These are phyloP conservation scores for Garcia nutans DNA, from an alignment of 345 rosid species.

Conservation along the genomic window DNA sequence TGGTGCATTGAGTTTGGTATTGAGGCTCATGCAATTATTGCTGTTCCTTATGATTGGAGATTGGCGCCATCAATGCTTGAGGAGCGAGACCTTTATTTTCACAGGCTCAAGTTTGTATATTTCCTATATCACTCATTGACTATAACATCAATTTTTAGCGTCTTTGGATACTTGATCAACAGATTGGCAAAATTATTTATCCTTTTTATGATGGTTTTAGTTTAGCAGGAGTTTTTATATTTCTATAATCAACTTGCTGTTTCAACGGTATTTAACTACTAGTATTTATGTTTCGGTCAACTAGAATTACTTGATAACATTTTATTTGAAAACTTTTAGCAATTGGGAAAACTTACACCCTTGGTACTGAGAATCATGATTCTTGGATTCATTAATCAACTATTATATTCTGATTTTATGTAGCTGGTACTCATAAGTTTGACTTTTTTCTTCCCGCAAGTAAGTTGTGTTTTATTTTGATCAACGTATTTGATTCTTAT, in stretches of 20 bases:
- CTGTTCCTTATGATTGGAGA: constrained; percentile 99
- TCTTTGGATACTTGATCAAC: not conserved
- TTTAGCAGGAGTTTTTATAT: not conserved
- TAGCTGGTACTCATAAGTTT: not conserved
- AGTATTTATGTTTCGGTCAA: not conserved
- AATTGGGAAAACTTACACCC: not conserved
- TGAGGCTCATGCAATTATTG: constrained; percentile 88
- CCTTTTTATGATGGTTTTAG: not conserved
- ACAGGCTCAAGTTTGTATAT: constrained; percentile 81
- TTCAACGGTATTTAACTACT: not conserved
- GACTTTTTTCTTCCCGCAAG: not conserved
- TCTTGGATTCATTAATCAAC: not conserved
- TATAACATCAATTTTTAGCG: not conserved
- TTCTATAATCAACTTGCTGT: not conserved
- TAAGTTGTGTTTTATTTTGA: not conserved
- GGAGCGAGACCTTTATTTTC: constrained; percentile 97
- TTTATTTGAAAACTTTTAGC: not conserved
- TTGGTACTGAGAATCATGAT: not conserved
- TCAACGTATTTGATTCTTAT: not conserved
- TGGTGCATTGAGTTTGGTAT: constrained; percentile 98
- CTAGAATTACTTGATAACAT: not conserved
- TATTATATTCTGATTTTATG: not conserved
- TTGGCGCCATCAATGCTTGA: constrained; percentile 89
- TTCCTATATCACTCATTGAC: constrained; percentile 6
- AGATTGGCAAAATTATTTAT: not conserved